Percentiles rank a stretch among this genome's conserved stretches.
These are phyloP conservation scores for Pseudocercospora fuligena DNA, from an alignment of 2,329 filamentous ascomycete genomes.

Conservation along the genomic window DNA sequence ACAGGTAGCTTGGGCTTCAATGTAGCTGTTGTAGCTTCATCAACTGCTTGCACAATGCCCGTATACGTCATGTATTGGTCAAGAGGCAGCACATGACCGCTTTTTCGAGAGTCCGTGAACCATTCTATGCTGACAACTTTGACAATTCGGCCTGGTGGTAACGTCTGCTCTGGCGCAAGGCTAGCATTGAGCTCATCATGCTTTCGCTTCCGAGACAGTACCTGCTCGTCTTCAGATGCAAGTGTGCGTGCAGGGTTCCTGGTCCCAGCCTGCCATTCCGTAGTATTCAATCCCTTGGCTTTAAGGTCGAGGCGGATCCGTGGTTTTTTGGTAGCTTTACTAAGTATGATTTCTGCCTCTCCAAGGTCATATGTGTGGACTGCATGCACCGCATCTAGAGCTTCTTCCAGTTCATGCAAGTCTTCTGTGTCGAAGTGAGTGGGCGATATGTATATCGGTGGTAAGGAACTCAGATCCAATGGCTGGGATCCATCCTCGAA, in stretches of 20 bases:
- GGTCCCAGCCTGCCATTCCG: conserved; percentile 18
- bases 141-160: conserved; percentile 42
- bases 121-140: conserved; percentile 60
- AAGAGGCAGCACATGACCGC: conserved; percentile 51
- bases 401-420: conserved; percentile 67
- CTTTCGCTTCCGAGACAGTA: conserved; percentile 15
- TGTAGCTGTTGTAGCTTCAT: conserved; percentile 20
- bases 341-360: conserved; percentile 76
- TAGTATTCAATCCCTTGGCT: conserved; percentile 64
- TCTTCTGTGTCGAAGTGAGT: conserved; percentile 70
- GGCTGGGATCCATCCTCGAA: not conserved
- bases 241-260: not conserved
- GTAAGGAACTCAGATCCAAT: conserved; percentile 55
- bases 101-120: conserved; percentile 55
- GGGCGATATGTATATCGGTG: conserved; percentile 73
- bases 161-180: not conserved
- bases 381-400: conserved; percentile 59
- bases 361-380: conserved; percentile 71
- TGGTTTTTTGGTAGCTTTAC: conserved; percentile 70
- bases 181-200: conserved; percentile 1
- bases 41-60: conserved; percentile 49
- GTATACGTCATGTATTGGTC: conserved; percentile 58
- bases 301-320: conserved; percentile 80
- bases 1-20: conserved; percentile 20
- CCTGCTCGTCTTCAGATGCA: not conserved